Evolutionary conservation across 371 early-diverging fungal species (phyloP), one percentile per base, ranked within the genome.

Genomic region (Apophysomyces variabilis): DNA sequence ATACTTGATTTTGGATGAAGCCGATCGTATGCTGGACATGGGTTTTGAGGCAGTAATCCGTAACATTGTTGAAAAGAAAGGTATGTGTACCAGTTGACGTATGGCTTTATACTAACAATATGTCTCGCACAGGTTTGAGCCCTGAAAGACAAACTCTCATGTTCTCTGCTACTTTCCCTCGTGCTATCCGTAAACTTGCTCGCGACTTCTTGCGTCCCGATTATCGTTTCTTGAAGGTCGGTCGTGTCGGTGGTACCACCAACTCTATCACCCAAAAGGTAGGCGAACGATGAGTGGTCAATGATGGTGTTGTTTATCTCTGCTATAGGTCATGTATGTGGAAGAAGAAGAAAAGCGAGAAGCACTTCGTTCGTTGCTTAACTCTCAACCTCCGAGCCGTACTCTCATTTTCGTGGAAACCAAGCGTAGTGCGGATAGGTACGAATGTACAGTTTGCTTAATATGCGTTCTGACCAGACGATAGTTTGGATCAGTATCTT

Each of bases 91-190:
- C 21, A 59, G 64, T 35, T 50, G 63, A 38, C 36, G 61, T 64
- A 60, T 65, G 54, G 67, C 76, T n/a, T 9, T 16, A 6, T 21
- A 5, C 21, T 50, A 8, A 21, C 21, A 18, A 50, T 8, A 50
- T 50, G 18, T 26, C 21, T 50, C 9, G 16, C 16, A 0, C 5
- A 50, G 54, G 54, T 5, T 21, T 50, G 66, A 87, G 93, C 37
- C 89, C 87, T 16, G 89, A 95, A 50, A 83, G 96, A 39, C 96
- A 96, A 66, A 98, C 98, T 9, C 87, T 99, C 38, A 96, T 99
- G 96, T 99, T 96, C 89, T 92, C 92, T 64, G 99, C 99, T 0
- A 99, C 99, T 0, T 98, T 98, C 93, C 99, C 99, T 9, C 93
- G 88, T 72, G 91, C 92, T 61, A 97, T 99, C 7, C 89, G 94